Base-by-base conservation (phyloP, 345 rosid genomes). In the Acer campestre region DNA sequence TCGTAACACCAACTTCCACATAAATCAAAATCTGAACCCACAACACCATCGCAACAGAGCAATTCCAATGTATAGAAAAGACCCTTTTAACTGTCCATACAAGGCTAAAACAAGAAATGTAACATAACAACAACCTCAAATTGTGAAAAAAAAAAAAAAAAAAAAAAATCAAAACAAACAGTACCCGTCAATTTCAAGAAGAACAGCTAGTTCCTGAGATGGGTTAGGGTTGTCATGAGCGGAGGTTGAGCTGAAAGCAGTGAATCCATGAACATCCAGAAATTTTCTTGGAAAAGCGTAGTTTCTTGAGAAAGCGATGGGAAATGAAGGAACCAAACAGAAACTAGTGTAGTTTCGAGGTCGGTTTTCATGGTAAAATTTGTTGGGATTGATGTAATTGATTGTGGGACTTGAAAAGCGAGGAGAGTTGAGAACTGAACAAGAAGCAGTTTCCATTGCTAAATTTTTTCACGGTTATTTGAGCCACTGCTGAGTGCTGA, bases 161-260 rank as follows among this genome's bases (percentile, higher is more conserved):
- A 67, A 22, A 16, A 44, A 68, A 12, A 22, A 8, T 35, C 38
- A 35, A 35, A 35, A 42, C 9, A 9, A 42, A 42, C 9, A 9
- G 10, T 86, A 95, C 98, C 98, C 97, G 75, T 95, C 98, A 80
- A 95, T 94, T 82, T 95, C 97, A 72, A 95, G 94, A 84, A 93
- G 90, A 74, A 95, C 83, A 53, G 91, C 97, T 18, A 92, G 75
- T 77, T 90, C 89, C 61, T 78, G 88, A 76, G 88, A 70, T 75
- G 90, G 88, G 71, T 77, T 81, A 79, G 73, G 85, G 62, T 73
- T 70, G 10, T 58, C 65, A 78, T 74, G 68, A 55, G 46, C 58
- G 22, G 88, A 73, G 65, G 85, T 55, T 22, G 89, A 88, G 86
- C 84, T 72, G 77, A 84, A 66, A 35, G 84, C 75, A 66, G 87